phyloP scores from a whole-genome alignment of 768 basidiomycete species.

The Tulasnella sp. region DNA sequence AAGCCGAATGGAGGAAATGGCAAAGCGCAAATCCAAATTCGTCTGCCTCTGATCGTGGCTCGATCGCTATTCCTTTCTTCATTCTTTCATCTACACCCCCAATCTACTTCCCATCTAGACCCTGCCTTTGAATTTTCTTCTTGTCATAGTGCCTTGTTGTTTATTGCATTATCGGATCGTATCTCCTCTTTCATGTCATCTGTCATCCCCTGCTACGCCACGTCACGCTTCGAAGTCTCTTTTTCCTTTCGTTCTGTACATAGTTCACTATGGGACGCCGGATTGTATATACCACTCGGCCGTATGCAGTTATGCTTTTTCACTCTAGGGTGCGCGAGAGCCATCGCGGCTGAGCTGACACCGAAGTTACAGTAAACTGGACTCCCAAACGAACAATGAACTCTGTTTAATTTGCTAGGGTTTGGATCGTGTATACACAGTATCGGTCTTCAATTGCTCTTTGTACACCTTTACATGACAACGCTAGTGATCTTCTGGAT shows the following conservation, averaged over 20 bases:
- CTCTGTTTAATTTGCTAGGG: neutral
- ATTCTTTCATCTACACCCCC: neutral
- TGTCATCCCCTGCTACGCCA: neutral
- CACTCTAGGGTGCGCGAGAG: neutral
- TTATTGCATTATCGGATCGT: slow-evolving; percentile 6
- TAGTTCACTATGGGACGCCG: neutral
- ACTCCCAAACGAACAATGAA: neutral
- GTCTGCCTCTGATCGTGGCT: slow-evolving; percentile 47
- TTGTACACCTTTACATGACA: neutral
- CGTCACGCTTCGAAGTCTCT: neutral
- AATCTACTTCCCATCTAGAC: neutral
- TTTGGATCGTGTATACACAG: neutral
- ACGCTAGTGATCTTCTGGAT: neutral
- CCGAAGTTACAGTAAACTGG: neutral
- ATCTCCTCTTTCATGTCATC: neutral
- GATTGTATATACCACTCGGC: slow-evolving; percentile 1
- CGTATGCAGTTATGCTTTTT: neutral
- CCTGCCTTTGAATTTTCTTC: neutral
- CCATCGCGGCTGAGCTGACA: neutral
- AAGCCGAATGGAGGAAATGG: slow-evolving; percentile 75
- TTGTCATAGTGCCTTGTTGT: slow-evolving; percentile 1
- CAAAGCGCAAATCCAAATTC: slow-evolving; percentile 84
- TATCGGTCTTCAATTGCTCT: neutral
- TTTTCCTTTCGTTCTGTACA: neutral
- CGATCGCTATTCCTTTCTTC: neutral